Evolutionary conservation across 306 rosid species (phyloP), one percentile per base, ranked within the genome.

Genomic region (Cicer chorassanicum): DNA sequence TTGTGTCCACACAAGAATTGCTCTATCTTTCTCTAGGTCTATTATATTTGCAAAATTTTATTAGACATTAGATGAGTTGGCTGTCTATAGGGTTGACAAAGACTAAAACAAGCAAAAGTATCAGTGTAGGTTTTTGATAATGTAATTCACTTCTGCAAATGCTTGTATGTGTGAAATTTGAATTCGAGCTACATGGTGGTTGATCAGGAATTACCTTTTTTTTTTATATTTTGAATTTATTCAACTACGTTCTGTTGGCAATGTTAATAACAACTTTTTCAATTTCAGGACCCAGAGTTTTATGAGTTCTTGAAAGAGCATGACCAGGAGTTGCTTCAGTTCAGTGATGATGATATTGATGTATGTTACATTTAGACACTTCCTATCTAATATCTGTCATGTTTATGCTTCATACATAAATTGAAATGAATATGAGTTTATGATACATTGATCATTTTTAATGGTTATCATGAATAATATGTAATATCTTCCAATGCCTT

Each of bases 281-380:
- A 48, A 15, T 81, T 41, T 15, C 89, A 93, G 98, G 98, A 93
- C 45, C 97, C 93, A 8, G 97, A 91, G 70, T 91, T 93, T 77
- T 93, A 68, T 1, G 90, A 88, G 81, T 93, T 80, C 79, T 82
- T 91, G 89, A 85, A 83, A 76, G 89, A 91, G 84, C 91, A 89
- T 62, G 97, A 91, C 80, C 24, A 86, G 80, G 91, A 87, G 65
- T 91, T 93, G 84, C 93, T 93, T 48, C 89, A 88, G 19, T 93
- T 91, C 86, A 60, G 75, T 13, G 97, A 89, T 42, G 94, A 86
- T 43, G 93, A 87, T 68, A 51, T 73, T 68, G 89, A 88, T 62
- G 98, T 86, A 51, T 75, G 65, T 72, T 50, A 39, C 60, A 69
- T 34, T 50, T 74, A 56, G 36, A 65, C 65, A 42, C 50, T 63